Evolutionary conservation across 257 asterid species (phyloP).

Genomic region (Ajuga chamaepitys): DNA sequence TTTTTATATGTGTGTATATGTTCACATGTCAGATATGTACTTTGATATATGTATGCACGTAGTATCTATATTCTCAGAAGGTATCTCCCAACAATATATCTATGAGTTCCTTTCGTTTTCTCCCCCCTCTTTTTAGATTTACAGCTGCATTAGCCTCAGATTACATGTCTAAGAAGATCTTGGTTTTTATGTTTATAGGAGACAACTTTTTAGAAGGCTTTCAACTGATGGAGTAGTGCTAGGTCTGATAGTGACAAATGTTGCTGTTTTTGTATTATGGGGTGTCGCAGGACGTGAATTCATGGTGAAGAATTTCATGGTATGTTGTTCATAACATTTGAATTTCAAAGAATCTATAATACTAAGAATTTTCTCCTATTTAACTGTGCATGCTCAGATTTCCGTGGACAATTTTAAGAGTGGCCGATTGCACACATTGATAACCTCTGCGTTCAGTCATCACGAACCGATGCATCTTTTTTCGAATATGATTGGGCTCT

Average conservation of each 20-base stretch:
- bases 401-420: slow-evolving; percentile 71
- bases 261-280: slow-evolving; percentile 72
- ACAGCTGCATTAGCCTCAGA: neutral
- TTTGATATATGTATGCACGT: too few species aligned
- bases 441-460: slow-evolving; percentile 90
- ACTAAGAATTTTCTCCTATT: neutral
- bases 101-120: neutral
- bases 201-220: slow-evolving; percentile 41
- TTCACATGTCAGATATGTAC: too few species aligned
- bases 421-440: slow-evolving; percentile 74
- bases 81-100: neutral
- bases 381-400: slow-evolving; percentile 41
- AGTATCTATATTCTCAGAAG: neutral
- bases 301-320: slow-evolving; percentile 78
- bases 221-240: slow-evolving; percentile 61
- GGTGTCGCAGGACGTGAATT: slow-evolving; percentile 42
- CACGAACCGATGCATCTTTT: slow-evolving; percentile 44
- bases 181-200: slow-evolving; percentile 31
- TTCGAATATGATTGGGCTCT: slow-evolving; percentile 76
- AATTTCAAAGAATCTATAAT: neutral
- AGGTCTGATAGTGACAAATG: slow-evolving; percentile 59
- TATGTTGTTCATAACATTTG: slow-evolving; percentile 20
- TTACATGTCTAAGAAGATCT: neutral
- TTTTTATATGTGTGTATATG: too few species aligned
- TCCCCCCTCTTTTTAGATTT: slow-evolving; percentile 2